Percentiles rank a stretch among this genome's conserved stretches.
Conservation (phyloP, 192 early-diverging fungal species). For the Spizellomyces punctatus region DNA sequence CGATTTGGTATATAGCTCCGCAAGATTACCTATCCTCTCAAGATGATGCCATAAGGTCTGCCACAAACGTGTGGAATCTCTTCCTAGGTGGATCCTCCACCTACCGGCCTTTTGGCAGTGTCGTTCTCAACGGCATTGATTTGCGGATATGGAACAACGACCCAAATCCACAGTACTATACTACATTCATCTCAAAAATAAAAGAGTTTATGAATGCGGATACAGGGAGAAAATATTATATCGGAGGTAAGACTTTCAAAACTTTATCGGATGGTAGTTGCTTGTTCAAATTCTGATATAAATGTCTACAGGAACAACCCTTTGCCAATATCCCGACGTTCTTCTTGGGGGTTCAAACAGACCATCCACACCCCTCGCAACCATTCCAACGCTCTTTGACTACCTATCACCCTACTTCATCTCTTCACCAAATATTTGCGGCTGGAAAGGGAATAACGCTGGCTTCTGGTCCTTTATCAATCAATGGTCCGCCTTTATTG, state of each 20-base stretch:
- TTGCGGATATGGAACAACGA: conserved; percentile 45
- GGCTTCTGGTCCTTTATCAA: conserved; percentile 34
- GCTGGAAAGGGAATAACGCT: conserved; percentile 27
- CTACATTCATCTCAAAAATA: conserved; percentile 20
- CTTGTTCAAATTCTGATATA: too few relatives aligned
- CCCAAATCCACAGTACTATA: conserved; percentile 9
- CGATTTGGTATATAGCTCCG: conserved; percentile 1
- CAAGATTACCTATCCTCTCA: not conserved
- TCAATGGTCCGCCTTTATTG: conserved; percentile 22
- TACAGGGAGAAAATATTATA: not conserved
- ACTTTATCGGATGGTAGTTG: too few relatives aligned
- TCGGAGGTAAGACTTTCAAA: conserved; percentile 9
- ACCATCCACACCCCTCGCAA: not conserved
- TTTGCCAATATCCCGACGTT: conserved; percentile 36
- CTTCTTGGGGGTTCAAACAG: not conserved
- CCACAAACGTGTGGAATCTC: conserved; percentile 73
- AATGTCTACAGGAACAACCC: conserved; percentile 28
- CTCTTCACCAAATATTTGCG: conserved; percentile 26
- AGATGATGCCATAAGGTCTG: conserved; percentile 35
- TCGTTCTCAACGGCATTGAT: conserved; percentile 66
- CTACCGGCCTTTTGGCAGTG: conserved; percentile 69
- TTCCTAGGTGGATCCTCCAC: conserved; percentile 68
- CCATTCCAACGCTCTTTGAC: conserved; percentile 20
- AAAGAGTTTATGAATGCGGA: conserved; percentile 21
- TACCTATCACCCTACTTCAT: conserved; percentile 36